Conservation (phyloP, 31 red algal genomes). For the Porphyra umbilicalis region DNA sequence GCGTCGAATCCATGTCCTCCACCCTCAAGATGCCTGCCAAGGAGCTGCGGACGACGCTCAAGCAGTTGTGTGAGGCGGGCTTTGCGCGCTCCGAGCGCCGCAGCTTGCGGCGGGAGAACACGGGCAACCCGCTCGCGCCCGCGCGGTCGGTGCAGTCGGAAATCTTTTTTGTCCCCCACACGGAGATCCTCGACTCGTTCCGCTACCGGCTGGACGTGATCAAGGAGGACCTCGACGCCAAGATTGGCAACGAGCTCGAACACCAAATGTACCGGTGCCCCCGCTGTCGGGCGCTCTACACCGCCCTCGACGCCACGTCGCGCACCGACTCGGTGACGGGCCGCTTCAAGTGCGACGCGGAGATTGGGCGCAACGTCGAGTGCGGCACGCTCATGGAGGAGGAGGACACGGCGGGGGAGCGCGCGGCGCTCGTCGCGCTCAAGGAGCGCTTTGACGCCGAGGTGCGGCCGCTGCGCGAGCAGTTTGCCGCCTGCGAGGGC, state of each 20-base stretch:
- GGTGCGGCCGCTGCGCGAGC: constrained; percentile 4
- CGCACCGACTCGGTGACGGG: constrained; percentile 1
- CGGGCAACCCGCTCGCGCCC: not conserved
- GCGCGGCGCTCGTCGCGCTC: not conserved
- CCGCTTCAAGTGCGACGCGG: constrained; percentile 8
- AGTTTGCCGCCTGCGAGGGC: not conserved
- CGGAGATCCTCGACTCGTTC: constrained; percentile 1
- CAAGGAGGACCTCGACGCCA: not conserved
- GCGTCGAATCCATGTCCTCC: constrained; percentile 7
- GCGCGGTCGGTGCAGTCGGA: constrained; percentile 4
- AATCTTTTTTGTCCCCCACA: constrained; percentile 4
- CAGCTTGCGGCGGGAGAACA: not conserved
- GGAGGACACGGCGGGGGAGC: constrained; percentile 6
- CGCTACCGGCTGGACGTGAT: constrained; percentile 6
- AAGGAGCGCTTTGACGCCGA: constrained; percentile 4
- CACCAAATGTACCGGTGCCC: constrained; percentile 8
- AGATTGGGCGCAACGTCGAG: constrained; percentile 5
- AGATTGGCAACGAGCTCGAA: not conserved
- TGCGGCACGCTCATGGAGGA: constrained; percentile 8
- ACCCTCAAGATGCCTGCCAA: constrained; percentile 4
- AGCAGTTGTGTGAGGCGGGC: constrained; percentile 5
- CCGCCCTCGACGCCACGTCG: not conserved
- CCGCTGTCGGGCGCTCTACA: constrained; percentile 10
- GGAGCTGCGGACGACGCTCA: constrained; percentile 10
- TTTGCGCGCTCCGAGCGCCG: not conserved